These are phyloP conservation scores for Datisca glomerata DNA, from an alignment of 306 rosid genomes.

Conservation along the genomic window DNA sequence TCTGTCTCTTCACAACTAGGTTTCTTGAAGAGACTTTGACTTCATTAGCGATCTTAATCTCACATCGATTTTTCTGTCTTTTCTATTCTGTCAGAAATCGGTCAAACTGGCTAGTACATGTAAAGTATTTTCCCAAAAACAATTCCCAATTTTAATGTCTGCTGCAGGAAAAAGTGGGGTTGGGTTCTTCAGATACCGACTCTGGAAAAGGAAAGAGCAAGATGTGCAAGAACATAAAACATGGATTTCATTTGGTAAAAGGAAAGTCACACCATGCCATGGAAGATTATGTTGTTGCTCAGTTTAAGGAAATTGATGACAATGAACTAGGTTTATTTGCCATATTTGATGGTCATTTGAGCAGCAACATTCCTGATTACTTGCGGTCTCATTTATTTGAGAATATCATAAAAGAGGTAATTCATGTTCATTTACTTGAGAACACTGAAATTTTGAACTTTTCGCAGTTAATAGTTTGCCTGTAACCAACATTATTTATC, in stretches of 20 bases:
- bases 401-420: slow-evolving; percentile 74
- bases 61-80: no score
- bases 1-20: no score
- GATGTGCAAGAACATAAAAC: slow-evolving; percentile 56
- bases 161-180: slow-evolving; percentile 74
- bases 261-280: slow-evolving; percentile 67
- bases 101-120: no score
- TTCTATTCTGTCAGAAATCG: no score
- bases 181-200: slow-evolving; percentile 61
- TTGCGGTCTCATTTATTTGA: slow-evolving; percentile 61
- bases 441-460: no score
- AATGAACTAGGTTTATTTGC: slow-evolving; percentile 89
- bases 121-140: no score
- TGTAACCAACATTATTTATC: not conserved
- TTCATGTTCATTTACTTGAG: no score
- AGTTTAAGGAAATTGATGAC: slow-evolving; percentile 59
- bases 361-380: slow-evolving; percentile 69
- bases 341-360: slow-evolving; percentile 90
- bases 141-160: no score
- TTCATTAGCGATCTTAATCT: no score
- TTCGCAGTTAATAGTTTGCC: no score
- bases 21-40: no score
- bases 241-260: slow-evolving; percentile 85
- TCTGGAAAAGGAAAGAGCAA: slow-evolving; percentile 99
- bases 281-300: slow-evolving; percentile 86